These are phyloP conservation scores for Metschnikowia continentalis DNA, from an alignment of 805 yeast species.

Conservation along the genomic window DNA sequence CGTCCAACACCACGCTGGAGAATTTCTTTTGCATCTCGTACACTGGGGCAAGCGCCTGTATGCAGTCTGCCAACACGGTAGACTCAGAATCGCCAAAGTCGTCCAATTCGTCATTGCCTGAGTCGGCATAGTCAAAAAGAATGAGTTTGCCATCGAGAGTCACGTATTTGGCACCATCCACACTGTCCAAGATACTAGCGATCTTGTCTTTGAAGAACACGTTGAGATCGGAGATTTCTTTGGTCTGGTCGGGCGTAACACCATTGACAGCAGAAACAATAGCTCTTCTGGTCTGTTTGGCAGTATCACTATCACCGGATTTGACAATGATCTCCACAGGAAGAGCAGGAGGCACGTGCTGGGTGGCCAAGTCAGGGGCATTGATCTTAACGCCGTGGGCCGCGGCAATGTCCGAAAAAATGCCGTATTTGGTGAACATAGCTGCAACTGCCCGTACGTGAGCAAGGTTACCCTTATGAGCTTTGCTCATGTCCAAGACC, in stretches of 20 bases:
- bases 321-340: constrained; percentile 59
- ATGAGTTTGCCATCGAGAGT: constrained; percentile 48
- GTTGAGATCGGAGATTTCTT: constrained; percentile 60
- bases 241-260: constrained; percentile 63
- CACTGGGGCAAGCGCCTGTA: constrained; percentile 50
- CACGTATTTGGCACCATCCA: constrained; percentile 51
- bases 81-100: constrained; percentile 65
- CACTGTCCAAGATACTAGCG: constrained; percentile 34
- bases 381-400: constrained; percentile 34
- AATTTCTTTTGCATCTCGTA: constrained; percentile 57
- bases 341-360: constrained; percentile 44
- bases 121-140: constrained; percentile 50
- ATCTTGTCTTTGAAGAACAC: constrained; percentile 51
- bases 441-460: constrained; percentile 78
- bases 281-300: constrained; percentile 63
- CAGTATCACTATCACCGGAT: constrained; percentile 40
- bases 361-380: constrained; percentile 35
- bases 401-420: constrained; percentile 39
- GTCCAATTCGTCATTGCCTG: constrained; percentile 39
- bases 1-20: constrained; percentile 45
- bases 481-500: constrained; percentile 76
- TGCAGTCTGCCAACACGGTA: constrained; percentile 51
- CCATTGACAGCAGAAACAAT: constrained; percentile 71
- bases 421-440: constrained; percentile 53
- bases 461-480: constrained; percentile 73